Evolutionary conservation across 495 filamentous ascomycete species (phyloP).

Genomic region (Aspergillus nanangensis): DNA sequence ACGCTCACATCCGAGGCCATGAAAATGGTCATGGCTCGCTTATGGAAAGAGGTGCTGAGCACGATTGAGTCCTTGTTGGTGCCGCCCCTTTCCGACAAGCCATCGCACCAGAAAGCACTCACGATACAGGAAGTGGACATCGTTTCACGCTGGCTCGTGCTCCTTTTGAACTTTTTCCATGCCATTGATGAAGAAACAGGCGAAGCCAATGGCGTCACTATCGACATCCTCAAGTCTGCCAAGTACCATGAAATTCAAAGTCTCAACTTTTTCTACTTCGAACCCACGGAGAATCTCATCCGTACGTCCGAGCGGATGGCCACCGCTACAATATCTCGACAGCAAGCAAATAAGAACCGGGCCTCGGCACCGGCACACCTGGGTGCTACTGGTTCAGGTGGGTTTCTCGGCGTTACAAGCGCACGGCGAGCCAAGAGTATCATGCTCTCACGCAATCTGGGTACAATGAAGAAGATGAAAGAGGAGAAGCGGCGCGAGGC

Average conservation of each 20-base stretch:
- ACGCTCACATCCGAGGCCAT: conserved; percentile 90
- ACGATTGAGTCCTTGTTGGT: conserved; percentile 89
- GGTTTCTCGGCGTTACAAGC: conserved; percentile 64
- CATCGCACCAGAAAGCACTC: conserved; percentile 80
- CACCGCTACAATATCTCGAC: conserved; percentile 75
- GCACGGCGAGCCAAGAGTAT: conserved; percentile 85
- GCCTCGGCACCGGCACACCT: conserved; percentile 67
- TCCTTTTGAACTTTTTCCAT: conserved; percentile 93
- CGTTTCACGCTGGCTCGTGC: conserved; percentile 89
- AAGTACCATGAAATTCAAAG: conserved; percentile 97
- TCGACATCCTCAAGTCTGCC: conserved; percentile 87
- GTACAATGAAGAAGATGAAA: conserved; percentile 93
- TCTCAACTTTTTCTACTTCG: conserved; percentile 98
- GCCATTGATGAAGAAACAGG: conserved; percentile 83
- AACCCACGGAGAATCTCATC: conserved; percentile 85
- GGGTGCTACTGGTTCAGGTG: conserved; percentile 51
- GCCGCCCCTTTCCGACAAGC: conserved; percentile 93
- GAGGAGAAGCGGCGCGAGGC: conserved; percentile 92
- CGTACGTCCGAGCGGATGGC: conserved; percentile 94
- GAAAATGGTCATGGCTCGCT: conserved; percentile 92
- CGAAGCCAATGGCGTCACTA: conserved; percentile 79
- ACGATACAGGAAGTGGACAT: conserved; percentile 89
- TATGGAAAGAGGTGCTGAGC: conserved; percentile 96
- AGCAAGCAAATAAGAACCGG: conserved; percentile 63
- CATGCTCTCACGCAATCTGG: conserved; percentile 90